Evolutionary conservation across 2,329 filamentous ascomycete species (phyloP).

Genomic region (Alternaria triticina): DNA sequence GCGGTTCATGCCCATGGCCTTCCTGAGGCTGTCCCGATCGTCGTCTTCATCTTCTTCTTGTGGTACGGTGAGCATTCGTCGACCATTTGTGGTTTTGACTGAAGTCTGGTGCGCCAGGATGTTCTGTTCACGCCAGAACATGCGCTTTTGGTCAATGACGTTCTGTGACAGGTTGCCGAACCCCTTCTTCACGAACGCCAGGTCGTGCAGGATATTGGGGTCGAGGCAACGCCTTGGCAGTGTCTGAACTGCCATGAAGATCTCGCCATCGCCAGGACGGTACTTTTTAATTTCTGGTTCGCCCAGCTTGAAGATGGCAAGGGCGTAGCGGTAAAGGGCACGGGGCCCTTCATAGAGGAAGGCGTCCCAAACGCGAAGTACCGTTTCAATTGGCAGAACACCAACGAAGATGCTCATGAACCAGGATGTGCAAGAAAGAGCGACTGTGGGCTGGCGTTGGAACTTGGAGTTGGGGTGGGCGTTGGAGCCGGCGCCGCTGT

Average conservation of each 20-base stretch:
- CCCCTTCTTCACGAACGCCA: conserved; percentile 80
- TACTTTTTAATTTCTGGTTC: conserved; percentile 76
- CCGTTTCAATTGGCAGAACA: conserved; percentile 88
- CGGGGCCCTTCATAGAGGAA: conserved; percentile 96
- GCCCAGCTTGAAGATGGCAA: conserved; percentile 89
- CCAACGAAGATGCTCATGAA: conserved; percentile 98
- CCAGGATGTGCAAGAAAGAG: conserved; percentile 92
- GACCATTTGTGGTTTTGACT: conserved; percentile 21
- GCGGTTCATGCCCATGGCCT: conserved; percentile 23
- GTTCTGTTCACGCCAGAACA: conserved; percentile 45
- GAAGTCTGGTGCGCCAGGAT: conserved; percentile 32
- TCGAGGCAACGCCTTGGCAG: conserved; percentile 83
- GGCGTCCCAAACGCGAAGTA: conserved; percentile 90
- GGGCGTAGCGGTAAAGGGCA: conserved; percentile 88
- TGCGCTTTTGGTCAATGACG: conserved; percentile 75
- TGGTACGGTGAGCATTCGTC: conserved; percentile 6
- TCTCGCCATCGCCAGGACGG: conserved; percentile 88
- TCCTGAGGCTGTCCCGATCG: conserved; percentile 25
- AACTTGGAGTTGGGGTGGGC: conserved; percentile 45
- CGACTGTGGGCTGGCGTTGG: conserved; percentile 79
- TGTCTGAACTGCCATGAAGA: conserved; percentile 91
- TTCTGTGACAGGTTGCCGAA: conserved; percentile 84
- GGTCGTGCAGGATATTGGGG: conserved; percentile 80
- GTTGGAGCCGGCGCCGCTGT: conserved; percentile 41
- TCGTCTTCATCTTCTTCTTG: conserved; percentile 28